Base-by-base conservation (phyloP, 2,329 filamentous ascomycete genomes). In the Aspergillus sp. region DNA sequence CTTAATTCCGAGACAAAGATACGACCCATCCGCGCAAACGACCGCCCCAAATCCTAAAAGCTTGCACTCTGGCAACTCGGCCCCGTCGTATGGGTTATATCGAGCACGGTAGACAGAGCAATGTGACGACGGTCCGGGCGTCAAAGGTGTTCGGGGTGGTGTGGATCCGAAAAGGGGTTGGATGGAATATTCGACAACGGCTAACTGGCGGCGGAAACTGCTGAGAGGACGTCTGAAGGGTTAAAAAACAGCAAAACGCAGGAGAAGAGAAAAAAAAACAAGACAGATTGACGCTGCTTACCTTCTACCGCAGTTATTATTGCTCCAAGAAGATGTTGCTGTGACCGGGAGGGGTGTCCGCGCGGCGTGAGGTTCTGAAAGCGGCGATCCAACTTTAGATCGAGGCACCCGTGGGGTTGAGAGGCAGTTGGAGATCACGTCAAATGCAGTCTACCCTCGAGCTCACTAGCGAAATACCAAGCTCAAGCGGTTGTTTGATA, bases 21-120 rank as follows among this genome's bases (percentile, higher is more conserved):
- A 57, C 51, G 36, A 55, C 63, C 62, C 63, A 65, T 65, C 44
- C 63, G 63, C 54, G 62, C 62, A 42, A 61, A 56, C 32, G 26
- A 30, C 36, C 18, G 20, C 32, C 49, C 30, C 13, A 18, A 43
- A 52, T 22, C 43, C 22, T 30, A 32, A 41, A 43, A 38, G 39
- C 45, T 49, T 32, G 49, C 39, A 45, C 5, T 22, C 24, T 42
- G 24, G 32, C 30, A 15, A 18, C 32, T 45, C 11, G 36, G 24
- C 20, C 11, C 26, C 26, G 4, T 11, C 9, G 9, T 30, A 3
- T 30, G 9, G 26, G 8, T 9, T 17, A 47, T 22, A 15, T 49
- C n/a, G 34, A 26, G 11, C 6, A 17, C 45, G 36, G 30, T 12
- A 12, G 43, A 39, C 32, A 24, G 45, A 30, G 3, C 26, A 30